Percentiles rank a stretch among this genome's conserved stretches.
These are phyloP conservation scores for Rhexocercosporidium sp. DNA, from an alignment of 2,329 filamentous ascomycete species.

Conservation along the genomic window DNA sequence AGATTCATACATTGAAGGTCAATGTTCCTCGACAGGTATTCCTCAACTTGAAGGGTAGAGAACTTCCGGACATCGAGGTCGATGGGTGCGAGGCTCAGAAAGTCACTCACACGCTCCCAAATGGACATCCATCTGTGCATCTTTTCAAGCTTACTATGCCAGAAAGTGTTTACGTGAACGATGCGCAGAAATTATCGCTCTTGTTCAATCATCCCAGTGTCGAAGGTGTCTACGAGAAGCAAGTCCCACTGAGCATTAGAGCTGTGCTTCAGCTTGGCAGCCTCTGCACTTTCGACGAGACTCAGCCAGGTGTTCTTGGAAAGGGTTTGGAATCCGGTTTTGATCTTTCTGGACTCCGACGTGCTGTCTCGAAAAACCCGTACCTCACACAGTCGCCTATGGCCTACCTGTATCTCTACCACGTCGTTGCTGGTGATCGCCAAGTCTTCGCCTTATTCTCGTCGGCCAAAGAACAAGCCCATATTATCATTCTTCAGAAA, in stretches of 20 bases:
- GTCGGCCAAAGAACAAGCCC: constrained; percentile 76
- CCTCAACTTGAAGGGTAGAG: constrained; percentile 86
- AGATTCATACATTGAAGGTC: constrained; percentile 86
- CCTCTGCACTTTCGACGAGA: constrained; percentile 90
- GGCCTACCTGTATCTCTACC: constrained; percentile 89
- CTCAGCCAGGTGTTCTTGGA: constrained; percentile 86
- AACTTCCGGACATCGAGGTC: constrained; percentile 87
- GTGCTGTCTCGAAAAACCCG: constrained; percentile 67
- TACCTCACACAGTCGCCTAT: constrained; percentile 80
- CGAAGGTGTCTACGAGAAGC: constrained; percentile 95
- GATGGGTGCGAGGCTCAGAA: constrained; percentile 89
- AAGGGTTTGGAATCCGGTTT: constrained; percentile 94
- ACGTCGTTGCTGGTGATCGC: constrained; percentile 86
- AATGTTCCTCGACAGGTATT: constrained; percentile 89
- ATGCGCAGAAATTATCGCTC: constrained; percentile 79
- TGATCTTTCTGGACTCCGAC: constrained; percentile 77
- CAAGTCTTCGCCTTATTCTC: constrained; percentile 96
- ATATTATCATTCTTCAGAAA: constrained; percentile 87
- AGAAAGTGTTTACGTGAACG: constrained; percentile 84
- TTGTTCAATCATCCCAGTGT: constrained; percentile 93
- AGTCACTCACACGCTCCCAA: constrained; percentile 90
- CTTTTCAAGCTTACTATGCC: constrained; percentile 92
- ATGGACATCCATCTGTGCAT: constrained; percentile 91
- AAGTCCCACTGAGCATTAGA: constrained; percentile 84
- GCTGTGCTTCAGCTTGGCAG: constrained; percentile 91